Evolutionary conservation across 805 yeast species (phyloP).

Genomic region (Citeromyces matritensis): DNA sequence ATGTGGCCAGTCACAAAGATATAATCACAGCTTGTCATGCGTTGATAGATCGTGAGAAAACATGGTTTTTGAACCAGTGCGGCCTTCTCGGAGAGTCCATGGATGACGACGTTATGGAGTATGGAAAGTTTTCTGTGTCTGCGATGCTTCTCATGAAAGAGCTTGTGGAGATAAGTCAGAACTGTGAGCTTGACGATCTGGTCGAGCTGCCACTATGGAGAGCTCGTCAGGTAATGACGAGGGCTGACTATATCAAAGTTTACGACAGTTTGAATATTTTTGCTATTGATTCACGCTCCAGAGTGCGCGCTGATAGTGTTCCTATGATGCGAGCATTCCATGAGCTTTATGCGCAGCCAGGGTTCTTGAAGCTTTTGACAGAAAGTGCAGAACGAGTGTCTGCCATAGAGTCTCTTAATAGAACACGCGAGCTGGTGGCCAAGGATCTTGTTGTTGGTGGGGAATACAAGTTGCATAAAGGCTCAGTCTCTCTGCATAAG

Average conservation of each 20-base stretch:
- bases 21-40: constrained; percentile 48
- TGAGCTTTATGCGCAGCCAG: constrained; percentile 59
- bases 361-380: constrained; percentile 48
- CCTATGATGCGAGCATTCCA: constrained; percentile 87
- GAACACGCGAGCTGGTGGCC: constrained; percentile 63
- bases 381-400: constrained; percentile 56
- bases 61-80: constrained; percentile 78
- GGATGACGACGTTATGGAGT: constrained; percentile 86
- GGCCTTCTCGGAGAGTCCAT: constrained; percentile 60
- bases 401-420: constrained; percentile 62
- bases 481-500: constrained; percentile 3
- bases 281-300: constrained; percentile 59
- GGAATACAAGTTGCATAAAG: constrained; percentile 16
- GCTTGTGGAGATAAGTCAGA: constrained; percentile 53
- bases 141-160: constrained; percentile 63
- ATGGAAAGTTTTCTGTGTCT: constrained; percentile 59
- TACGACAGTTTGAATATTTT: constrained; percentile 69
- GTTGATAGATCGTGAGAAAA: constrained; percentile 65
- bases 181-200: constrained; percentile 9
- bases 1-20: constrained; percentile 46
- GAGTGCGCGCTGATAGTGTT: constrained; percentile 68
- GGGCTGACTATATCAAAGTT: constrained; percentile 64
- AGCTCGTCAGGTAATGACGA: constrained; percentile 73
- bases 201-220: constrained; percentile 61
- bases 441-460: constrained; percentile 52